Evolutionary conservation across 192 early-diverging fungal genomes (phyloP).

Genomic region (Coemansia sp.): DNA sequence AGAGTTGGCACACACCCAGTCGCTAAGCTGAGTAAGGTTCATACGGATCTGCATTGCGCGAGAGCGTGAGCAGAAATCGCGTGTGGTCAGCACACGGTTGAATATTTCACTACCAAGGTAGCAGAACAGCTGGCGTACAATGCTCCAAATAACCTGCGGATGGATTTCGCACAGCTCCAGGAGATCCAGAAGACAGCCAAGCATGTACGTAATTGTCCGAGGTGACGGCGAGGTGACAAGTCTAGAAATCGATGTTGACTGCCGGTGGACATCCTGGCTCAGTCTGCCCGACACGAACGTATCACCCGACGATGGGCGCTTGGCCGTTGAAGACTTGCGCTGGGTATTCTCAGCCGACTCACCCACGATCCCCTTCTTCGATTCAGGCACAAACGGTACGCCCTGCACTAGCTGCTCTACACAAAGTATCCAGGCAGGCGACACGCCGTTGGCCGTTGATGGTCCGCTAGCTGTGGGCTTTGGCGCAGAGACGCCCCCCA

Average conservation of each 20-base stretch:
- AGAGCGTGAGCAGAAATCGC: constrained; percentile 71
- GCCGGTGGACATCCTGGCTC: constrained; percentile 27
- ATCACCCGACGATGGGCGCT: constrained; percentile 49
- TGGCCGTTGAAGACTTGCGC: constrained; percentile 1
- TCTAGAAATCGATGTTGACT: constrained; percentile 6
- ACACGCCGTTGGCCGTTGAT: constrained; percentile 34
- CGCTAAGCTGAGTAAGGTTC: constrained; percentile 77
- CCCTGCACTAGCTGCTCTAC: constrained; percentile 24
- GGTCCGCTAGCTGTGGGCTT: constrained; percentile 10
- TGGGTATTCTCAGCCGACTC: background rate
- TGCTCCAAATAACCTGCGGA: constrained; percentile 68
- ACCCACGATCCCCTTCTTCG: background rate
- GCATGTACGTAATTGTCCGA: constrained; percentile 66
- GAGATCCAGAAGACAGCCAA: constrained; percentile 67
- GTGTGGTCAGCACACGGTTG: constrained; percentile 80
- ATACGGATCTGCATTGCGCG: constrained; percentile 83
- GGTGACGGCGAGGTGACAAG: constrained; percentile 58
- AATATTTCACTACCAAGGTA: constrained; percentile 76
- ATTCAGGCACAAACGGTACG: background rate
- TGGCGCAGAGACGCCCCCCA: constrained; percentile 8
- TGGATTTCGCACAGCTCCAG: constrained; percentile 77
- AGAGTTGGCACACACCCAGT: constrained; percentile 77
- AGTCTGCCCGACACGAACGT: constrained; percentile 44
- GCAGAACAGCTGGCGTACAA: constrained; percentile 76
- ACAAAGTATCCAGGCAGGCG: constrained; percentile 36